phyloP scores from a whole-genome alignment of 2,329 filamentous ascomycete species.

The Verticillium klebahnii region DNA sequence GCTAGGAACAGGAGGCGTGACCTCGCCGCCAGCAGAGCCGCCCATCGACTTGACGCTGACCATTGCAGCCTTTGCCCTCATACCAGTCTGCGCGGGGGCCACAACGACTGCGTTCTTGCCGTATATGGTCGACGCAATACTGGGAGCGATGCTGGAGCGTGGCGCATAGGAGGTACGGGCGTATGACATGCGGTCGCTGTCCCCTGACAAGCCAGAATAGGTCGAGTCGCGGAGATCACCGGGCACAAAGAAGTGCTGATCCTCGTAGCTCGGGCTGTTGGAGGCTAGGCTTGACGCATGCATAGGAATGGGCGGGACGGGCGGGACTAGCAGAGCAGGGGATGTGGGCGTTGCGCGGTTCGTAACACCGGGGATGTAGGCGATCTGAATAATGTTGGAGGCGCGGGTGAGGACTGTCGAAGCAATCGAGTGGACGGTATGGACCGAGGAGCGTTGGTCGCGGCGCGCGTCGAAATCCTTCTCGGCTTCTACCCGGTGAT shows the following conservation, averaged over 20 bases:
- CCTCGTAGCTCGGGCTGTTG: conserved; percentile 56
- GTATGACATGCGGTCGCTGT: conserved; percentile 57
- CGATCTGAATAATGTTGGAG: conserved; percentile 99
- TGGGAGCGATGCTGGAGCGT: conserved; percentile 72
- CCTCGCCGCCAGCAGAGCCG: conserved; percentile 47
- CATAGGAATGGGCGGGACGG: conserved; percentile 85
- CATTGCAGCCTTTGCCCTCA: conserved; percentile 83
- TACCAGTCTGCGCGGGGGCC: conserved; percentile 79
- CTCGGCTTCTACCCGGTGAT: conserved; percentile 49
- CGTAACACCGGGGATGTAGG: conserved; percentile 95
- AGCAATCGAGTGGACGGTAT: conserved; percentile 87
- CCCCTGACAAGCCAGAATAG: conserved; percentile 71
- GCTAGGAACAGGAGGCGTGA: conserved; percentile 66
- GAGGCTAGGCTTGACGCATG: conserved; percentile 47
- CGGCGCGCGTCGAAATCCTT: conserved; percentile 49
- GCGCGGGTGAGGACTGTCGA: conserved; percentile 93
- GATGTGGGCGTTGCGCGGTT: conserved; percentile 86
- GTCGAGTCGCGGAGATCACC: conserved; percentile 87
- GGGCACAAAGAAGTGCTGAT: conserved; percentile 91
- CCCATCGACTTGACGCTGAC: conserved; percentile 80
- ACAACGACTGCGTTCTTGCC: conserved; percentile 82
- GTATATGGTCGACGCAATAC: conserved; percentile 90
- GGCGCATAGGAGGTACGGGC: conserved; percentile 55
- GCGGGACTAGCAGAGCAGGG: conserved; percentile 76
- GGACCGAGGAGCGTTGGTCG: conserved; percentile 68